Evolutionary conservation across 805 yeast genomes (phyloP).

Genomic region (Metschnikowia borealis): DNA sequence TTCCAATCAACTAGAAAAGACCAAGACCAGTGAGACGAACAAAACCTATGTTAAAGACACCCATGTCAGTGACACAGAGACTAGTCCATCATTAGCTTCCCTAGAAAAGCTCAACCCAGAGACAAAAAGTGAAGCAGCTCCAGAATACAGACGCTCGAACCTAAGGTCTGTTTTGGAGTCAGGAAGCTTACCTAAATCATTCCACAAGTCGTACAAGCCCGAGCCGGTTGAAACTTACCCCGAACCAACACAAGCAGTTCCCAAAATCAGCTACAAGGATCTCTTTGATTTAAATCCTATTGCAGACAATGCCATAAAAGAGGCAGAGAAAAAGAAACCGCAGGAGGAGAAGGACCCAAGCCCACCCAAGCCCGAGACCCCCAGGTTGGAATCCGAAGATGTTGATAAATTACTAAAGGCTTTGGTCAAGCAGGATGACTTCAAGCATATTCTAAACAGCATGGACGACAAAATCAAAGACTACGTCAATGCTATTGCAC

Average conservation of each 20-base stretch:
- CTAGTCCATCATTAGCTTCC: neutral
- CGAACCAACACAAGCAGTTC: neutral
- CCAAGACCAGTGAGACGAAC: neutral
- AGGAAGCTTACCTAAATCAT: neutral
- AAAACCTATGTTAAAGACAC: neutral
- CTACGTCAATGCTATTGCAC: neutral
- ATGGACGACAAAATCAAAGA: constrained; percentile 3
- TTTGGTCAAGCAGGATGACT: neutral
- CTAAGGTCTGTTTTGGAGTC: constrained; percentile 1
- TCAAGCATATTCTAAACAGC: neutral
- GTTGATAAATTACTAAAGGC: neutral
- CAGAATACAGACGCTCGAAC: neutral
- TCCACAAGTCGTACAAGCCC: neutral
- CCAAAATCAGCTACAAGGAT: constrained; percentile 4
- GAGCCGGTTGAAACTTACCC: neutral
- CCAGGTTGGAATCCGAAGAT: neutral
- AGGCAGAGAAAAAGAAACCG: neutral
- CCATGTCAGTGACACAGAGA: neutral
- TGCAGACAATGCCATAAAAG: neutral
- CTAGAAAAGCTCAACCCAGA: neutral
- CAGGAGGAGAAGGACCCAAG: neutral
- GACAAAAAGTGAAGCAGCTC: too few species aligned
- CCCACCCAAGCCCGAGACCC: neutral
- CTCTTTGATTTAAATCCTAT: neutral
- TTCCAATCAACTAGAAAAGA: neutral